These are phyloP conservation scores for Penicillium arizonense DNA, from an alignment of 495 filamentous ascomycete species.

Conservation along the genomic window DNA sequence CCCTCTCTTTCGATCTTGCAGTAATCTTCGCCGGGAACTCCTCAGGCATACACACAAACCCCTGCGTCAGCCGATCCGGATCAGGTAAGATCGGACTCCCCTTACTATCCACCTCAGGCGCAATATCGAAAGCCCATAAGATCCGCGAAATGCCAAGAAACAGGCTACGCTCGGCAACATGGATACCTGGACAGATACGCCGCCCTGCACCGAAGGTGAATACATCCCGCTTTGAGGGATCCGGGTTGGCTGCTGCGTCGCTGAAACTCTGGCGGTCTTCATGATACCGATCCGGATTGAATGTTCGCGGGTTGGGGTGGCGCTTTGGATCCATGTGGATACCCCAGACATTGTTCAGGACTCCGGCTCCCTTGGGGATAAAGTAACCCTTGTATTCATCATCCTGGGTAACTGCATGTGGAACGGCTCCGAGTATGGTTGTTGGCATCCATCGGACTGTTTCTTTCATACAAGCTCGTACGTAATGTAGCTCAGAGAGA, in stretches of 20 bases:
- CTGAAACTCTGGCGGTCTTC: constrained; percentile 24
- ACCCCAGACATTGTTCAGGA: constrained; percentile 46
- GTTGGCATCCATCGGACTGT: constrained; percentile 41
- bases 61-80: constrained; percentile 28
- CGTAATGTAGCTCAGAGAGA: constrained; percentile 32
- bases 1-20: constrained; percentile 26
- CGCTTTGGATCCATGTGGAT: constrained; percentile 44
- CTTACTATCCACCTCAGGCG: constrained; percentile 8
- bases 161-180: constrained; percentile 38
- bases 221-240: constrained; percentile 30
- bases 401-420: constrained; percentile 53
- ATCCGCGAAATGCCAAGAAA: constrained; percentile 52
- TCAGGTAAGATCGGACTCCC: constrained; percentile 20
- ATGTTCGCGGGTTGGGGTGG: constrained; percentile 50
- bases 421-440: constrained; percentile 46
- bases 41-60: constrained; percentile 41
- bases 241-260: constrained; percentile 37
- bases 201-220: constrained; percentile 32
- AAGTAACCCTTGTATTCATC: constrained; percentile 52
- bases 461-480: constrained; percentile 38
- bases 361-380: constrained; percentile 45
- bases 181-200: constrained; percentile 31
- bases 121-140: constrained; percentile 51
- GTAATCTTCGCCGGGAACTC: constrained; percentile 29
- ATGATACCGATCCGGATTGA: constrained; percentile 54